These are phyloP conservation scores for Benincasa hispida DNA, from an alignment of 306 rosid species.

Conservation along the genomic window DNA sequence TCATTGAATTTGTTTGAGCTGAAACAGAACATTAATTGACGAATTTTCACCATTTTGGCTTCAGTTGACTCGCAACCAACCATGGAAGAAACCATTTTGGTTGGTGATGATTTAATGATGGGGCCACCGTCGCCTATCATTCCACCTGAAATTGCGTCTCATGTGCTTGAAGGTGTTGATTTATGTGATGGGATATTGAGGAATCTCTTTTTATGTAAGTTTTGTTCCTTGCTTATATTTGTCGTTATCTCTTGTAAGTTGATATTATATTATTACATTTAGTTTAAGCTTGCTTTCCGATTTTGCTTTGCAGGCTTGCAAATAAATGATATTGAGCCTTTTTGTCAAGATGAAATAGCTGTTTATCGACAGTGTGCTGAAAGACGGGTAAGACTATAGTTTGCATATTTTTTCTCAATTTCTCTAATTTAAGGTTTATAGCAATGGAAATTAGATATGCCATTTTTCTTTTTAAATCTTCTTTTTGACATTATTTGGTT, in stretches of 20 bases:
- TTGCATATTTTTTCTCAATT: background rate
- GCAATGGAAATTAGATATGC: background rate
- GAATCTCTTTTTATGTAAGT: constrained; percentile 81
- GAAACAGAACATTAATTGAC: background rate
- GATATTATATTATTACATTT: background rate
- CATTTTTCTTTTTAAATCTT: background rate
- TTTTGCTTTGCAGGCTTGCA: constrained; percentile 57
- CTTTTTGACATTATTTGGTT: background rate
- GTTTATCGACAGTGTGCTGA: constrained; percentile 68
- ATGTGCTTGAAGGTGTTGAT: constrained; percentile 83
- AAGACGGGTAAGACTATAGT: constrained; percentile 51
- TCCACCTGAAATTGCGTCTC: constrained; percentile 87
- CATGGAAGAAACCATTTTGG: constrained; percentile 93
- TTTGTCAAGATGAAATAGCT: constrained; percentile 89
- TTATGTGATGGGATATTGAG: constrained; percentile 76
- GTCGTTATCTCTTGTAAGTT: background rate
- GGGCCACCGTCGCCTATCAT: constrained; percentile 90
- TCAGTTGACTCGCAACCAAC: constrained; percentile 86
- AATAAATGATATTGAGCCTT: constrained; percentile 89
- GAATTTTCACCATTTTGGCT: constrained; percentile 12
- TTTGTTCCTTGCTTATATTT: background rate
- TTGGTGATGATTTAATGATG: constrained; percentile 86
- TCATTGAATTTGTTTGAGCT: constrained; percentile 1
- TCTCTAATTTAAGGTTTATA: background rate
- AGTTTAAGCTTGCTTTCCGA: background rate